These are phyloP conservation scores for Monosporascus ibericus DNA, from an alignment of 2,329 filamentous ascomycete species.

Conservation along the genomic window DNA sequence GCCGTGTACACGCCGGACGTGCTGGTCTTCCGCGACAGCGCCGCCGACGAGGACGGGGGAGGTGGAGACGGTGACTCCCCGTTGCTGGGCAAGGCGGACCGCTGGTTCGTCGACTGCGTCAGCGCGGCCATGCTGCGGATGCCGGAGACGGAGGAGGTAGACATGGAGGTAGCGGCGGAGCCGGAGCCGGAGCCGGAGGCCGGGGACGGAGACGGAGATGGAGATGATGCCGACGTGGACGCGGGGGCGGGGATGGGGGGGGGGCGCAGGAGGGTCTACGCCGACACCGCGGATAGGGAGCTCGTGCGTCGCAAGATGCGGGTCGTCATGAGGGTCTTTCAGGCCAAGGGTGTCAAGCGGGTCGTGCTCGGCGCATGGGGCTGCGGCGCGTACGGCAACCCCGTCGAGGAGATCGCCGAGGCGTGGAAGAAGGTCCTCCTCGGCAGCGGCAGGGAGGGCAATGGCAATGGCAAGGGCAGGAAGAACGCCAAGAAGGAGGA, in stretches of 20 bases:
- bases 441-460: constrained; percentile 12
- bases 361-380: constrained; percentile 60
- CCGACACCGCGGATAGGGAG: constrained; percentile 42
- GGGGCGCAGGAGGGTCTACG: constrained; percentile 25
- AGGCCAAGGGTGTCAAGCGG: constrained; percentile 36
- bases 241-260: constrained; percentile 18
- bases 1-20: constrained; percentile 53
- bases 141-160: constrained; percentile 40
- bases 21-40: constrained; percentile 44
- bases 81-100: constrained; percentile 30
- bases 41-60: constrained; percentile 12
- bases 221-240: constrained; percentile 28
- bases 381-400: constrained; percentile 59
- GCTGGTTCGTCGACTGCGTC: constrained; percentile 54
- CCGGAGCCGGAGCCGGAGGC: background rate
- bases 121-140: constrained; percentile 53
- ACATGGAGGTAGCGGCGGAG: constrained; percentile 4
- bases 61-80: constrained; percentile 30
- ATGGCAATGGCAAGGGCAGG: constrained; percentile 5
- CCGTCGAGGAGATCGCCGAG: constrained; percentile 49
- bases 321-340: constrained; percentile 47
- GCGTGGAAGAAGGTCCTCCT: constrained; percentile 44
- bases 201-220: background rate
- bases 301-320: constrained; percentile 49
- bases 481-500: constrained; percentile 14